These are phyloP conservation scores for Melaleuca alternifolia DNA, from an alignment of 345 rosid species.

Conservation along the genomic window DNA sequence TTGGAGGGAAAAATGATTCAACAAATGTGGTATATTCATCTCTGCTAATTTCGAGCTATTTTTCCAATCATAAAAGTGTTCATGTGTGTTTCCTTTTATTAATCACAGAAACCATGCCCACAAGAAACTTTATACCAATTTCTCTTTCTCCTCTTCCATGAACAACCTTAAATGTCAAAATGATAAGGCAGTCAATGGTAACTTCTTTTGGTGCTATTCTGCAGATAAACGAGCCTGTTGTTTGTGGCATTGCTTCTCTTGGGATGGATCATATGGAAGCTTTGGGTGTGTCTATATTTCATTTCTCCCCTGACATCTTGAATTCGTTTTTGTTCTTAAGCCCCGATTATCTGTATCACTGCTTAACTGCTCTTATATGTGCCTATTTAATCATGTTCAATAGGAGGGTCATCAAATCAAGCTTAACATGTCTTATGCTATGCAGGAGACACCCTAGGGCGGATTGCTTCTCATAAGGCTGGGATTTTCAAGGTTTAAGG, in stretches of 20 bases:
- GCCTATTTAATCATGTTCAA: not conserved
- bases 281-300: slow-evolving; percentile 34
- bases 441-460: slow-evolving; percentile 61
- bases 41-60: not conserved
- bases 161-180: not conserved
- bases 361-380: not conserved
- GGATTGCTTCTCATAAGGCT: slow-evolving; percentile 83
- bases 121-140: not conserved
- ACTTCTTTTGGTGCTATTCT: slow-evolving; percentile 6
- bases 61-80: not conserved
- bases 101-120: not conserved
- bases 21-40: slow-evolving; percentile 59
- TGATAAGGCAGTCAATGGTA: not conserved
- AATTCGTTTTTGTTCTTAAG: not conserved
- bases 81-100: not conserved
- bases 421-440: not conserved
- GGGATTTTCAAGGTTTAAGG: slow-evolving; percentile 82
- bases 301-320: not conserved
- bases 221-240: slow-evolving; percentile 78
- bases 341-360: not conserved
- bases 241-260: slow-evolving; percentile 76
- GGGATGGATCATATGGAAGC: slow-evolving; percentile 83
- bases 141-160: not conserved
- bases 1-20: slow-evolving; percentile 66
- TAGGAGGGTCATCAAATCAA: not conserved